A percentile compares a stretch with the other conserved stretches of the same genome.
These are phyloP conservation scores for Aphanocladium album DNA, from an alignment of 2,329 filamentous ascomycete genomes.

Conservation along the genomic window DNA sequence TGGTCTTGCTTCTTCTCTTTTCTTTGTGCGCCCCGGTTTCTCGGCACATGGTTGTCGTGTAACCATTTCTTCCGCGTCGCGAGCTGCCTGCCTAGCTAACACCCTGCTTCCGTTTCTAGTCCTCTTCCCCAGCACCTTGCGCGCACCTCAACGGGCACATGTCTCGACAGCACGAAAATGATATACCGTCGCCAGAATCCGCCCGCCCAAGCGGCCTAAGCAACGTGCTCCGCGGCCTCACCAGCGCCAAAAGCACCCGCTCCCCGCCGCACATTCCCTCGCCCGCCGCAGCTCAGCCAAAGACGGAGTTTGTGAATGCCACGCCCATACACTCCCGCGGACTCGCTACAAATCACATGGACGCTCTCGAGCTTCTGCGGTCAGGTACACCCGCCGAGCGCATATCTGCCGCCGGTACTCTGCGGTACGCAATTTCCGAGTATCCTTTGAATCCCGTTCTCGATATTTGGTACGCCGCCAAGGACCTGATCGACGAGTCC, in stretches of 20 bases:
- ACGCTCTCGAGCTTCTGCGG: slow-evolving; percentile 51
- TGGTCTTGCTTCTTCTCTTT: background rate
- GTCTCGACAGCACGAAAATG: slow-evolving; percentile 57
- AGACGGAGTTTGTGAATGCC: slow-evolving; percentile 42
- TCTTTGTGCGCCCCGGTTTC: background rate
- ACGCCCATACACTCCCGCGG: slow-evolving; percentile 35
- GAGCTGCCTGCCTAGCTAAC: slow-evolving; percentile 1
- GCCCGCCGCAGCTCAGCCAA: slow-evolving; percentile 32
- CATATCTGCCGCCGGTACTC: slow-evolving; percentile 51
- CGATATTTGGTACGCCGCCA: slow-evolving; percentile 62
- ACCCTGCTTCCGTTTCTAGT: background rate
- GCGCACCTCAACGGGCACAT: slow-evolving; percentile 43
- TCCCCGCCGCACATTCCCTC: slow-evolving; percentile 41
- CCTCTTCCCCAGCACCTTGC: background rate
- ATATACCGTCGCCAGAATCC: slow-evolving; percentile 49
- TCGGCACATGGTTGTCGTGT: background rate
- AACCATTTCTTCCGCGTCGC: background rate
- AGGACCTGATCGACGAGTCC: slow-evolving; percentile 56
- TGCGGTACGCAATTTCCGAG: slow-evolving; percentile 52
- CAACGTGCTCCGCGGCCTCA: slow-evolving; percentile 59
- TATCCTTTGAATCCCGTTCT: slow-evolving; percentile 55
- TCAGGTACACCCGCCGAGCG: slow-evolving; percentile 48
- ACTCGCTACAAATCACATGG: slow-evolving; percentile 48
- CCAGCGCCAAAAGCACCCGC: slow-evolving; percentile 50
- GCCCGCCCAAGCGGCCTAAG: slow-evolving; percentile 53